Evolutionary conservation across 1,284 basidiomycete genomes (phyloP).

Genomic region (Ceratobasidium sp.): DNA sequence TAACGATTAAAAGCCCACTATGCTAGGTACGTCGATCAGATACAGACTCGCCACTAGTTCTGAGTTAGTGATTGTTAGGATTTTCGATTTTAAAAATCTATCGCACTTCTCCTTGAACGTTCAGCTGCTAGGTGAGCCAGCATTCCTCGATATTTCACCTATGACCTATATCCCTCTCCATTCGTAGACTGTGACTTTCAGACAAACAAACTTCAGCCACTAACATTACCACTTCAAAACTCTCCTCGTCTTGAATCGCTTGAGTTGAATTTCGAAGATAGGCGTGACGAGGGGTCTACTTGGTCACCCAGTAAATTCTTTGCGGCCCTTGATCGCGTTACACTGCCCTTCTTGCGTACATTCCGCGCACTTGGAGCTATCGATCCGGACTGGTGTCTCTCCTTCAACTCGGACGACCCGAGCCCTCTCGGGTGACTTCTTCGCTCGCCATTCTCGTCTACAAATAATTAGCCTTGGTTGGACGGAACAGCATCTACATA

Average conservation of each 20-base stretch:
- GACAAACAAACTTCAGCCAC: neutral
- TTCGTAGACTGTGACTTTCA: neutral
- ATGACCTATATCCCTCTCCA: neutral
- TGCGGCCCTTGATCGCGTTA: neutral
- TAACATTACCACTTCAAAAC: neutral
- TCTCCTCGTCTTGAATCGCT: constrained; percentile 8
- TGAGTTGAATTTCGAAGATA: neutral
- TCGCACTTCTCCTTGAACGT: neutral
- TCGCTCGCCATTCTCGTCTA: neutral
- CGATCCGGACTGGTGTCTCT: neutral
- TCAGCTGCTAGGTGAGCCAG: neutral
- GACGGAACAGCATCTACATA: neutral
- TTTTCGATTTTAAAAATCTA: constrained; percentile 6
- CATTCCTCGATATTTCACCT: neutral
- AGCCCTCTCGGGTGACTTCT: neutral
- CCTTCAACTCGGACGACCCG: neutral
- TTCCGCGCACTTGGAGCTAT: constrained; percentile 11
- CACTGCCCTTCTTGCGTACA: neutral
- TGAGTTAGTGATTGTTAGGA: neutral
- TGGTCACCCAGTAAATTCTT: neutral
- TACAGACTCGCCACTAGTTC: neutral
- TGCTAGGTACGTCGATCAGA: neutral
- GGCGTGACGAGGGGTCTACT: neutral
- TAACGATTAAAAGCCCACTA: neutral
- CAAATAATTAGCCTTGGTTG: neutral